Percentiles rank a stretch among this genome's conserved stretches.
These are phyloP conservation scores for Takashimella koratensis DNA, from an alignment of 1,284 basidiomycete genomes.

Conservation along the genomic window DNA sequence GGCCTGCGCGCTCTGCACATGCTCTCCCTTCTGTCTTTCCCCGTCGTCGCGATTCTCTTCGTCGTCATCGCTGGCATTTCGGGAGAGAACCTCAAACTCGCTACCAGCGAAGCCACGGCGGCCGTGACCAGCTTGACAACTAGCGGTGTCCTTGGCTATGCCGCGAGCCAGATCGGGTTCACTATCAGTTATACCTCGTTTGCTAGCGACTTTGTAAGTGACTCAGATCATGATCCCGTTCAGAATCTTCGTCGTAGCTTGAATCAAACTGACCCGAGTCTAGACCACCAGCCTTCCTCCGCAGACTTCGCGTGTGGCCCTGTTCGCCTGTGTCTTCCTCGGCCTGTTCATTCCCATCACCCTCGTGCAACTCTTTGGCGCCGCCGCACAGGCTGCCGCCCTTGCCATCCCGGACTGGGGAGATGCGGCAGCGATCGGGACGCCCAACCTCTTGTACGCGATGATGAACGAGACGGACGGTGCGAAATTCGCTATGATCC, in stretches of 20 bases:
- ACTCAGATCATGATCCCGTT: no score
- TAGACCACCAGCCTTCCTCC: constrained; percentile 48
- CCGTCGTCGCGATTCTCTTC: constrained; percentile 63
- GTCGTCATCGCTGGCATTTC: constrained; percentile 66
- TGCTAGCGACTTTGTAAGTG: constrained; percentile 43
- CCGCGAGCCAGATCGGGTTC: constrained; percentile 43
- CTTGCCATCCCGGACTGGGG: constrained; percentile 64
- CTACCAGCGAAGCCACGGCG: constrained; percentile 26
- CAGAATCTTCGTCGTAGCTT: no score
- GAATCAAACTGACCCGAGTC: constrained; percentile 47
- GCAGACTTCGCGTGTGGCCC: constrained; percentile 30
- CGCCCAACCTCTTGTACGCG: constrained; percentile 69
- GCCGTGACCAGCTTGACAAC: constrained; percentile 31
- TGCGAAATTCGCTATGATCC: constrained; percentile 80
- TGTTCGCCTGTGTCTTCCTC: constrained; percentile 70
- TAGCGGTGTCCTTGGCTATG: constrained; percentile 39
- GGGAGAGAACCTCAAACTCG: constrained; percentile 56
- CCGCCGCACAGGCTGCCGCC: constrained; percentile 54
- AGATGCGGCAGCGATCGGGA: constrained; percentile 57
- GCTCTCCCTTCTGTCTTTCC: constrained; percentile 44
- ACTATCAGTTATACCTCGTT: constrained; percentile 41
- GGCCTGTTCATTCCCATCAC: constrained; percentile 69
- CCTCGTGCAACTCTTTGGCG: constrained; percentile 69
- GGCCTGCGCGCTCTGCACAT: constrained; percentile 52
- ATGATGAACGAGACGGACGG: constrained; percentile 60